These are phyloP conservation scores for Bryoerythrophyllum caledonicum DNA, from an alignment of 225 moss, liverwort and hornwort species.

Conservation along the genomic window DNA sequence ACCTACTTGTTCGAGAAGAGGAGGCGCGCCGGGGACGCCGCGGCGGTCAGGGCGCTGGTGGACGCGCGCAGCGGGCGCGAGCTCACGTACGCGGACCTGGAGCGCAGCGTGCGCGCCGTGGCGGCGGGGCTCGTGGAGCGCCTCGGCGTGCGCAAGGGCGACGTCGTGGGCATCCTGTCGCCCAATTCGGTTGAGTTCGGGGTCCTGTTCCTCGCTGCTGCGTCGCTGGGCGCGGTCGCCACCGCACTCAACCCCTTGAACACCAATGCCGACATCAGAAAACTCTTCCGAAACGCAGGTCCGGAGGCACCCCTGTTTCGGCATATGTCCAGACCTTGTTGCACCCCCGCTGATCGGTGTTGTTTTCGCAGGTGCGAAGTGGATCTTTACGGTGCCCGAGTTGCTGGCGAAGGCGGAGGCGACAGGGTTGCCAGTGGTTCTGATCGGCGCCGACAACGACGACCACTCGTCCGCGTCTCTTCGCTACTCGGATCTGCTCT, in stretches of 20 bases:
- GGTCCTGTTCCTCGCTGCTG: constrained; percentile 45
- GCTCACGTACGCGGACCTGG: constrained; percentile 41
- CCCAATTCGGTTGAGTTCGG: constrained; percentile 52
- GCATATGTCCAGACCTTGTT: no score
- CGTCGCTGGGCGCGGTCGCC: constrained; percentile 41
- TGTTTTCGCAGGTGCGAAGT: constrained; percentile 40
- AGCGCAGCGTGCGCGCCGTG: constrained; percentile 30
- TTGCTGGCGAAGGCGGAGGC: constrained; percentile 35
- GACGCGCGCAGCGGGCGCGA: constrained; percentile 32
- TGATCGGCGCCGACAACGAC: constrained; percentile 32
- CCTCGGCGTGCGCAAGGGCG: constrained; percentile 31
- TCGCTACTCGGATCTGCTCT: constrained; percentile 54
- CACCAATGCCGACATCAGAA: constrained; percentile 40
- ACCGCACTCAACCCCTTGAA: constrained; percentile 49
- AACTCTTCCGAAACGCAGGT: constrained; percentile 40
- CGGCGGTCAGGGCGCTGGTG: constrained; percentile 43
- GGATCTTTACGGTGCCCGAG: constrained; percentile 52
- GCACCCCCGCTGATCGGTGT: neutral
- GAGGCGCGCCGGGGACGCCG: neutral
- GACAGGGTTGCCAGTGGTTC: constrained; percentile 47
- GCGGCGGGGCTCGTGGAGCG: constrained; percentile 50
- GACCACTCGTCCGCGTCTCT: neutral
- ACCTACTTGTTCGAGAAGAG: constrained; percentile 30
- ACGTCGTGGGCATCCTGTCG: constrained; percentile 46
- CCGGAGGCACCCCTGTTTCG: neutral